Percentiles rank a stretch among this genome's conserved stretches.
phyloP scores from a whole-genome alignment of 352 stramenopile genomes.

The Phytophthora gonapodyides region DNA sequence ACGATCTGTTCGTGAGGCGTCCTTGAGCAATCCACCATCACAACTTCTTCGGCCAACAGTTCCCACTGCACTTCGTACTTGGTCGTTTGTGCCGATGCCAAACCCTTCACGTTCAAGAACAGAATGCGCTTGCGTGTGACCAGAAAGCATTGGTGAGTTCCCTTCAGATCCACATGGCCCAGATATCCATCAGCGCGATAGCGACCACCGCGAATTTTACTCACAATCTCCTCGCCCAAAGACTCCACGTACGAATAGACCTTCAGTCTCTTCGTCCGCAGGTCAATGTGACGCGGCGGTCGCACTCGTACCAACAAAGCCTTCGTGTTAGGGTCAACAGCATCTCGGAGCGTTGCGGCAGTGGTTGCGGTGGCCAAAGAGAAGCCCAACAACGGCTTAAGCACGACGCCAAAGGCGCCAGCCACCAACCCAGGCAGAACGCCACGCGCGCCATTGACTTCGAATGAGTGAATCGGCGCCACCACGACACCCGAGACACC shows the following conservation, averaged over 20 bases:
- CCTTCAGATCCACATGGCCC: constrained; percentile 77
- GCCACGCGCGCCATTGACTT: constrained; percentile 77
- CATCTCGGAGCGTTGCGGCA: constrained; percentile 75
- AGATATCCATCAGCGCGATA: constrained; percentile 83
- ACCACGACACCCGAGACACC: constrained; percentile 85
- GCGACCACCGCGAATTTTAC: constrained; percentile 76
- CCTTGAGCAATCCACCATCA: constrained; percentile 72
- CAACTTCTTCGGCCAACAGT: constrained; percentile 74
- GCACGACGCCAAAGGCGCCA: constrained; percentile 76
- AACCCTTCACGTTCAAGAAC: constrained; percentile 70
- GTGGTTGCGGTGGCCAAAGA: constrained; percentile 78
- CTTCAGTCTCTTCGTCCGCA: constrained; percentile 79
- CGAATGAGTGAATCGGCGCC: constrained; percentile 82
- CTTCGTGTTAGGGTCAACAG: constrained; percentile 80
- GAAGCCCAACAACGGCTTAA: constrained; percentile 83
- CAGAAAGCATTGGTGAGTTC: constrained; percentile 75
- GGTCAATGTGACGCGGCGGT: constrained; percentile 80
- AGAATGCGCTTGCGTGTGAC: constrained; percentile 86
- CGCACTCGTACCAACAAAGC: constrained; percentile 75
- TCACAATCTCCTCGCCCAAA: constrained; percentile 86
- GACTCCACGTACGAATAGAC: constrained; percentile 90
- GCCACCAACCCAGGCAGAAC: constrained; percentile 79
- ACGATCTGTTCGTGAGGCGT: constrained; percentile 37
- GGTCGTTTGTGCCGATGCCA: constrained; percentile 36
- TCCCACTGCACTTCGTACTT: constrained; percentile 87